These are phyloP conservation scores for Jamesozyma piceae DNA, from an alignment of 805 yeast genomes.

Conservation along the genomic window DNA sequence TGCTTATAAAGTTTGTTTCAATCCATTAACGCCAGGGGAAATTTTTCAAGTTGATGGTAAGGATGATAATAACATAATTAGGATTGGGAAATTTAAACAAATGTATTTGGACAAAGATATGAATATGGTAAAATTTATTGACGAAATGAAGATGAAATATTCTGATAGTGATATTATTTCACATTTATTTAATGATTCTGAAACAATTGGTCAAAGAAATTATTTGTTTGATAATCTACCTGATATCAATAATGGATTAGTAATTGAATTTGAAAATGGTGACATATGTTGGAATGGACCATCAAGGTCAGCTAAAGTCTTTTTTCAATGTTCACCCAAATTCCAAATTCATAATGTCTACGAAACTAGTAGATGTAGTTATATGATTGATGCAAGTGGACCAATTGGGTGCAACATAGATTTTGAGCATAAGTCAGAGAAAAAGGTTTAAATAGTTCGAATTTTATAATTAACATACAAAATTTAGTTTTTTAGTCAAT, in stretches of 20 bases:
- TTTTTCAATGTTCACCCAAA: conserved; percentile 56
- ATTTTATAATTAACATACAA: too few species aligned
- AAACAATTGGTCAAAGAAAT: conserved; percentile 9
- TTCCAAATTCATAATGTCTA: conserved; percentile 43
- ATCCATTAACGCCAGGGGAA: conserved; percentile 9
- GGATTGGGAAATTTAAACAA: conserved; percentile 17
- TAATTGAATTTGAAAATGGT: conserved; percentile 47
- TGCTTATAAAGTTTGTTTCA: conserved; percentile 18
- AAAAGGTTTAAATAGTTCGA: too few species aligned
- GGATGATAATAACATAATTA: conserved; percentile 15
- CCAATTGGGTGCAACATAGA: conserved; percentile 34
- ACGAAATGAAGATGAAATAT: conserved; percentile 17
- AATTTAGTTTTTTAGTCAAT: too few species aligned
- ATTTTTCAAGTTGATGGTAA: conserved; percentile 21
- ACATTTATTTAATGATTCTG: conserved; percentile 20
- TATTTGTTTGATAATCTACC: conserved; percentile 25
- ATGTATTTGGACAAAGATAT: conserved; percentile 11
- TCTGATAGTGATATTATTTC: conserved; percentile 19
- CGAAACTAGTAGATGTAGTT: conserved; percentile 86
- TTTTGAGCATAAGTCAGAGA: conserved; percentile 4
- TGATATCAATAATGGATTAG: conserved; percentile 28
- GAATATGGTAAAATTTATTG: conserved; percentile 13
- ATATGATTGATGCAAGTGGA: conserved; percentile 40
- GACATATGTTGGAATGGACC: conserved; percentile 95
- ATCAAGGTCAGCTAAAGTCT: conserved; percentile 55